A percentile compares a stretch with the other conserved stretches of the same genome.
These are phyloP conservation scores for Pythium biforme DNA, from an alignment of 352 stramenopile genomes.

Conservation along the genomic window DNA sequence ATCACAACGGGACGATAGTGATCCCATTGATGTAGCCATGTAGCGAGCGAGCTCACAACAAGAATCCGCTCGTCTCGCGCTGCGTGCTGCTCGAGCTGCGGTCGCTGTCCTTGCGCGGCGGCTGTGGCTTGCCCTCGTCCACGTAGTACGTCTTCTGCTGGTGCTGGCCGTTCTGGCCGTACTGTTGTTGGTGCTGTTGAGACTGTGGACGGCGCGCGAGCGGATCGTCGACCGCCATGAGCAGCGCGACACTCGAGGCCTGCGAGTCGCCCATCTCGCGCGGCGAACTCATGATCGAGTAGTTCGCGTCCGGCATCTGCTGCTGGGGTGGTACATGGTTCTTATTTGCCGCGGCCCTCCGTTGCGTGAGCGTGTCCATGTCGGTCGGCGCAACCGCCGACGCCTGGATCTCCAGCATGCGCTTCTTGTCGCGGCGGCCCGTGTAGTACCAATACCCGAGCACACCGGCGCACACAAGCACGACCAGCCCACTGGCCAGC, in stretches of 20 bases:
- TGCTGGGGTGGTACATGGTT: constrained; percentile 2
- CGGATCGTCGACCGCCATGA: constrained; percentile 31
- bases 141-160: constrained; percentile 13
- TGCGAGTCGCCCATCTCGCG: constrained; percentile 46
- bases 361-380: constrained; percentile 6
- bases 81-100: constrained; percentile 15
- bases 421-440: constrained; percentile 11
- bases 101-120: constrained; percentile 16
- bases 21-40: constrained; percentile 9
- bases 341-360: constrained; percentile 4
- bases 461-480: constrained; percentile 57
- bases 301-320: constrained; percentile 18
- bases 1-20: not conserved
- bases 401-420: constrained; percentile 1
- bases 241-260: constrained; percentile 60
- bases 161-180: constrained; percentile 28
- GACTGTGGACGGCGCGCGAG: no score
- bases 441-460: constrained; percentile 59
- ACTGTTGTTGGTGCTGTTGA: not conserved
- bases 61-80: constrained; percentile 17
- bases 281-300: constrained; percentile 57
- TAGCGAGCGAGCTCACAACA: constrained; percentile 12
- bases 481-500: constrained; percentile 49
- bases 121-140: constrained; percentile 5
- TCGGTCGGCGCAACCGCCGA: constrained; percentile 11